Percentiles rank a stretch among this genome's conserved stretches.
These are phyloP conservation scores for Boletus vinaceobasis DNA, from an alignment of 768 basidiomycete genomes.

Conservation along the genomic window DNA sequence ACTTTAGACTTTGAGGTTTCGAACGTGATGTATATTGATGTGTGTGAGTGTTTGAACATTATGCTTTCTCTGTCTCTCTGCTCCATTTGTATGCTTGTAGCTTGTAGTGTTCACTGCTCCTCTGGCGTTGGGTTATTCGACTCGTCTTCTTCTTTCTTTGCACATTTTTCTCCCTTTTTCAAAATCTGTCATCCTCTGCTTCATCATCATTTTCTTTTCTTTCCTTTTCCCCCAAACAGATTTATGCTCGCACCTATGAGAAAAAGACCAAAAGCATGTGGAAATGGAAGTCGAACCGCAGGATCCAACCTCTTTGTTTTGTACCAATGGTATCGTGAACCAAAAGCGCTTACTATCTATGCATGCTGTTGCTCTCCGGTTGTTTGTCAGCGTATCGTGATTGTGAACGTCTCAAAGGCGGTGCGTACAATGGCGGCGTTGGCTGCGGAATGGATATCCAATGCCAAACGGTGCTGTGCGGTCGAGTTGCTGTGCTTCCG, in stretches of 20 bases:
- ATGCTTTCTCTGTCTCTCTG: slow-evolving; percentile 15
- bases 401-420: neutral
- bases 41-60: slow-evolving; percentile 20
- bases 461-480: too few relatives aligned
- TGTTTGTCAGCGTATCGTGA: neutral
- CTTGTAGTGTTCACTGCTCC: slow-evolving; percentile 16
- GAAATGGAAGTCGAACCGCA: slow-evolving; percentile 19
- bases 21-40: slow-evolving; percentile 25
- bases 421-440: neutral
- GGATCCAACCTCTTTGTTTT: slow-evolving; percentile 1
- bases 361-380: neutral
- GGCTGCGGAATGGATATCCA: too few relatives aligned
- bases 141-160: slow-evolving; percentile 6
- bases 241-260: slow-evolving; percentile 18
- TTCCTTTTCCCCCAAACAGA: neutral
- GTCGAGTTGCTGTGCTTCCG: too few relatives aligned
- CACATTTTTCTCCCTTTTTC: neutral
- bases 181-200: neutral
- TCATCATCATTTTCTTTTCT: slow-evolving; percentile 2
- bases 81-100: slow-evolving; percentile 30
- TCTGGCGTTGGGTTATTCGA: neutral
- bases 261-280: slow-evolving; percentile 10
- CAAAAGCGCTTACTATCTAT: slow-evolving; percentile 1
- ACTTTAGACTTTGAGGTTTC: slow-evolving; percentile 12
- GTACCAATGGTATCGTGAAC: slow-evolving; percentile 8